Evolutionary conservation across 2,329 filamentous ascomycete species (phyloP).

Genomic region (Neocucurbitaria cava): DNA sequence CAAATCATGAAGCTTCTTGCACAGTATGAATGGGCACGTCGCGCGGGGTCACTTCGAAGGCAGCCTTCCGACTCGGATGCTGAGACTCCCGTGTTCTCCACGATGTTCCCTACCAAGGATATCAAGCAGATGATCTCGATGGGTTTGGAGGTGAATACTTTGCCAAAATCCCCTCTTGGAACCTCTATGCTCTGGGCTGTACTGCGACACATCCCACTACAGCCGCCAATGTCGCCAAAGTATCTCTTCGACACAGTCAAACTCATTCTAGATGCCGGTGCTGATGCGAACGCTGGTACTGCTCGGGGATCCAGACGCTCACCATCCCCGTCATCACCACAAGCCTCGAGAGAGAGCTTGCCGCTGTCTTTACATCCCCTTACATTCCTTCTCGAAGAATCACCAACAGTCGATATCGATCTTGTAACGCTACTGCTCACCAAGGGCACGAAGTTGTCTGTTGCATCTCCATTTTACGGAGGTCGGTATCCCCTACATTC

Average conservation of each 20-base stretch:
- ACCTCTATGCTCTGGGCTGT: slow-evolving; percentile 33
- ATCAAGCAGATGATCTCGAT: slow-evolving; percentile 30
- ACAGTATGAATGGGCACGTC: slow-evolving; percentile 36
- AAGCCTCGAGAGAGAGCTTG: slow-evolving; percentile 9
- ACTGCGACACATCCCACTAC: slow-evolving; percentile 23
- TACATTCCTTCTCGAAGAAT: slow-evolving; percentile 33
- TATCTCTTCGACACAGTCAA: slow-evolving; percentile 30
- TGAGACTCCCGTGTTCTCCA: slow-evolving; percentile 18
- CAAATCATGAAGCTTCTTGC: slow-evolving; percentile 29
- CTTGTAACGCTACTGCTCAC: slow-evolving; percentile 29
- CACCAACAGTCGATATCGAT: slow-evolving; percentile 27
- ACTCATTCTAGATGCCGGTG: slow-evolving; percentile 20
- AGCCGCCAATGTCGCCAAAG: slow-evolving; percentile 16
- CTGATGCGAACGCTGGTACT: slow-evolving; percentile 29
- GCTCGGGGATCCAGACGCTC: slow-evolving; percentile 14
- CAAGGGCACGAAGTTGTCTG: slow-evolving; percentile 25
- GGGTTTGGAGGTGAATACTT: slow-evolving; percentile 31
- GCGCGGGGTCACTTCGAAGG: slow-evolving; percentile 25
- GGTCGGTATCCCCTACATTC: slow-evolving; percentile 38
- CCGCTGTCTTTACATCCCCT: slow-evolving; percentile 27
- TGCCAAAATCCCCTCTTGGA: slow-evolving; percentile 21
- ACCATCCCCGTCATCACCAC: slow-evolving; percentile 13
- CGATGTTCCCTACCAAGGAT: slow-evolving; percentile 27
- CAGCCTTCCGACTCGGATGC: slow-evolving; percentile 11
- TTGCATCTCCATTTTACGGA: slow-evolving; percentile 29